Percentiles rank a stretch among this genome's conserved stretches.
These are phyloP conservation scores for Obelidium mucronatum DNA, from an alignment of 192 early-diverging fungal genomes.

Conservation along the genomic window DNA sequence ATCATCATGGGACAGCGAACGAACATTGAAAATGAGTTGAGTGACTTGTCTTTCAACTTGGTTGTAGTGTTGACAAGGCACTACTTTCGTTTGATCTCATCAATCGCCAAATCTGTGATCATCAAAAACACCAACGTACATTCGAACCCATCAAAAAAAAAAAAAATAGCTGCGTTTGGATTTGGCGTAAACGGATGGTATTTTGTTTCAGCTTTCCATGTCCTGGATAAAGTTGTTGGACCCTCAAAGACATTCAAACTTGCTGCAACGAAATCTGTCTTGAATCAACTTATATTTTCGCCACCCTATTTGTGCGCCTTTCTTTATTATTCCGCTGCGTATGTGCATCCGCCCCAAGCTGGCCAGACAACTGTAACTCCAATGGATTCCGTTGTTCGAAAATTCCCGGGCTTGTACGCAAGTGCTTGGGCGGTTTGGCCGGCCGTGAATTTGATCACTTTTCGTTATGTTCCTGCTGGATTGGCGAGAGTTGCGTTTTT, in stretches of 20 bases:
- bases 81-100: background rate
- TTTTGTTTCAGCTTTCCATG: constrained; percentile 14
- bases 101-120: background rate
- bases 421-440: constrained; percentile 25
- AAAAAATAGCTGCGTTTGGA: constrained; percentile 34
- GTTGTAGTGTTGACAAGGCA: background rate
- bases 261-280: constrained; percentile 18
- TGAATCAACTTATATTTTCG: constrained; percentile 23
- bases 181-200: constrained; percentile 31
- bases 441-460: constrained; percentile 26
- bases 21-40: constrained; percentile 3
- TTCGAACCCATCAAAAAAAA: constrained; percentile 14
- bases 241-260: constrained; percentile 13
- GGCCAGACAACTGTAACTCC: background rate
- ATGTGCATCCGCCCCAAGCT: background rate
- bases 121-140: constrained; percentile 15
- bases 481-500: constrained; percentile 23
- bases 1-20: background rate
- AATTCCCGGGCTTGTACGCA: constrained; percentile 27
- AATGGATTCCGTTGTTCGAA: constrained; percentile 7
- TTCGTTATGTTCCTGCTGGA: constrained; percentile 18
- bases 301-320: constrained; percentile 27
- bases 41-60: background rate
- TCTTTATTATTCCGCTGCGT: constrained; percentile 21
- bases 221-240: constrained; percentile 15